A percentile compares a stretch with the other conserved stretches of the same genome.
phyloP scores from a whole-genome alignment of 75 land plant species.

The Chamaecyparis obtusa region DNA sequence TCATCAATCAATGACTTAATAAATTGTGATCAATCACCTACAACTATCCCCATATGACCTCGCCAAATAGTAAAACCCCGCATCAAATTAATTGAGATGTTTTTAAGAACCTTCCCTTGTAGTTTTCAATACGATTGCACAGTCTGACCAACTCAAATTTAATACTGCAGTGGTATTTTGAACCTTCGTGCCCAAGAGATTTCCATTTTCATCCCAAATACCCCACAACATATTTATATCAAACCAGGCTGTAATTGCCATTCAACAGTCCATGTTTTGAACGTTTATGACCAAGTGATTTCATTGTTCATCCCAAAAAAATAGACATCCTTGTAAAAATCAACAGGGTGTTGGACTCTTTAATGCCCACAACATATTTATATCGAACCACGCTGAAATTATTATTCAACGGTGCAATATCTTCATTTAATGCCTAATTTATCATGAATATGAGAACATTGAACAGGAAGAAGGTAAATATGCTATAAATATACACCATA shows the following conservation, averaged over 20 bases:
- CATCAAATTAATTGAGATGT: neutral
- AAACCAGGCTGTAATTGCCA: no score
- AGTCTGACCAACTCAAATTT: slow-evolving; percentile 8
- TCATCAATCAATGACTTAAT: neutral
- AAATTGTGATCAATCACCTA: neutral
- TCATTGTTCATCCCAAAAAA: no score
- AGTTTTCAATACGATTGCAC: slow-evolving; percentile 1
- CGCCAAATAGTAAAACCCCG: neutral
- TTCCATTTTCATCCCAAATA: neutral
- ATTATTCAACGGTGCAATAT: no score
- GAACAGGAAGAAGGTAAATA: neutral
- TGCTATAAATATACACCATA: no score
- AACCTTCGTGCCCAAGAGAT: neutral
- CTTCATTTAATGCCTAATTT: no score
- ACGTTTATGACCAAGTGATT: neutral
- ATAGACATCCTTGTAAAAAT: no score
- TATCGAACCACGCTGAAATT: no score
- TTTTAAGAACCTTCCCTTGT: neutral
- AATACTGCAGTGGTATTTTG: neutral
- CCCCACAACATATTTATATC: no score
- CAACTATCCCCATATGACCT: neutral
- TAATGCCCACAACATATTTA: neutral
- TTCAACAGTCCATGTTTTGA: neutral
- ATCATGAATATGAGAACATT: neutral
- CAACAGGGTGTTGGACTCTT: no score